Evolutionary conservation across 768 basidiomycete genomes (phyloP).

Genomic region (Strobilomyces echinocephalus): DNA sequence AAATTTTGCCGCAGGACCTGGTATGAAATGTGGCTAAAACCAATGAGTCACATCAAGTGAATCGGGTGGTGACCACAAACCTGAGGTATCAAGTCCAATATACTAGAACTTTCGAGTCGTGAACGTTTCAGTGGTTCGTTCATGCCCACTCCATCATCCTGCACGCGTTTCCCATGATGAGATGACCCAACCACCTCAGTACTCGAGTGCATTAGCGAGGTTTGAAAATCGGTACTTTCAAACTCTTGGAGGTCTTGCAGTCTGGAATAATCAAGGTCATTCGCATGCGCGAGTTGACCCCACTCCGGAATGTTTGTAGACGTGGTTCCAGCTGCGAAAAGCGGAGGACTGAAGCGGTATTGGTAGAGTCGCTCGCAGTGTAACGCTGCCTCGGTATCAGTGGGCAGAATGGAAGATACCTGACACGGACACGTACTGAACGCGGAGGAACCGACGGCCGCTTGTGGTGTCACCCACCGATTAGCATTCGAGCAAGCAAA

Average conservation of each 20-base stretch:
- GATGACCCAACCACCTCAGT: background rate
- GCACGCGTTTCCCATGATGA: slow-evolving; percentile 10
- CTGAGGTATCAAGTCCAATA: slow-evolving; percentile 42
- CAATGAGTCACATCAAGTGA: slow-evolving; percentile 9
- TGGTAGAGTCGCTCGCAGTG: slow-evolving; percentile 17
- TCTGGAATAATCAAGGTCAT: slow-evolving; percentile 34
- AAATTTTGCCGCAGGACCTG: slow-evolving; percentile 12
- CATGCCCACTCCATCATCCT: background rate
- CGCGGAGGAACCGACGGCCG: slow-evolving; percentile 6
- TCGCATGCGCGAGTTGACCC: slow-evolving; percentile 29
- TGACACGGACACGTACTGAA: slow-evolving; percentile 21
- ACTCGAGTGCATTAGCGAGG: background rate
- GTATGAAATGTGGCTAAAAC: slow-evolving; percentile 23
- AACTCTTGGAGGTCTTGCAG: slow-evolving; percentile 44
- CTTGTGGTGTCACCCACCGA: slow-evolving; percentile 21
- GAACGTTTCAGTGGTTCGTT: slow-evolving; percentile 28
- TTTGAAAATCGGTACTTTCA: slow-evolving; percentile 30
- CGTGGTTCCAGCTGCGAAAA: background rate
- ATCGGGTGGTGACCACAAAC: slow-evolving; percentile 29
- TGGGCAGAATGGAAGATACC: background rate
- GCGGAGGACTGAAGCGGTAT: slow-evolving; percentile 21
- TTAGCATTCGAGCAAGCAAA: slow-evolving; percentile 8
- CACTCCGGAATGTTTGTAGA: slow-evolving; percentile 32
- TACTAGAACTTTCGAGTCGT: slow-evolving; percentile 32
- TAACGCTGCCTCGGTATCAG: slow-evolving; percentile 18